phyloP scores from a whole-genome alignment of 306 rosid genomes.

The Carpinus fangiana region DNA sequence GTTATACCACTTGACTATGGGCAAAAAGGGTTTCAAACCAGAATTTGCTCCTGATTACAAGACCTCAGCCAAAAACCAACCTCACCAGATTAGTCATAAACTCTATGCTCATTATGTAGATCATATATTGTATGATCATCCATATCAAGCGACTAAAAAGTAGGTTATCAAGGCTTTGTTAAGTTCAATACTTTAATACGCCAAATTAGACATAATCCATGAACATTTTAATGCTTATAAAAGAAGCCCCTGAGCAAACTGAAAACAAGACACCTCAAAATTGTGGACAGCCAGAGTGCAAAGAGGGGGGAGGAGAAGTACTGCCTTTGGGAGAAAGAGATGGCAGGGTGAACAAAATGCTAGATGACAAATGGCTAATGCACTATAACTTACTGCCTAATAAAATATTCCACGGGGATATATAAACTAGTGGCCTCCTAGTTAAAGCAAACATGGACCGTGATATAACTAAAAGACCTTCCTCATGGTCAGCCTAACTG shows the following conservation, averaged over 20 bases:
- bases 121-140: background rate
- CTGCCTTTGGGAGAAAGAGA: too few species aligned
- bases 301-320: too few species aligned
- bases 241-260: background rate
- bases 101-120: background rate
- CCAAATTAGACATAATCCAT: background rate
- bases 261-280: background rate
- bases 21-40: background rate
- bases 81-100: background rate
- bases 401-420: background rate
- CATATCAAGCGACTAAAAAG: background rate
- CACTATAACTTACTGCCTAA: too few species aligned
- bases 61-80: background rate
- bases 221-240: background rate
- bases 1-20: background rate
- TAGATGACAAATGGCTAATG: background rate
- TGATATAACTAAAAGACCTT: slow-evolving; percentile 3
- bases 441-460: background rate
- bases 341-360: background rate
- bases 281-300: background rate
- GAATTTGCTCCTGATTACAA: too few species aligned
- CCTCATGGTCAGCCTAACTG: background rate
- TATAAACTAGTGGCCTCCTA: background rate
- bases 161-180: background rate
- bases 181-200: background rate